Percentiles rank a stretch among this genome's conserved stretches.
These are phyloP conservation scores for Colletotrichum tropicale DNA, from an alignment of 2,329 filamentous ascomycete species.

Conservation along the genomic window DNA sequence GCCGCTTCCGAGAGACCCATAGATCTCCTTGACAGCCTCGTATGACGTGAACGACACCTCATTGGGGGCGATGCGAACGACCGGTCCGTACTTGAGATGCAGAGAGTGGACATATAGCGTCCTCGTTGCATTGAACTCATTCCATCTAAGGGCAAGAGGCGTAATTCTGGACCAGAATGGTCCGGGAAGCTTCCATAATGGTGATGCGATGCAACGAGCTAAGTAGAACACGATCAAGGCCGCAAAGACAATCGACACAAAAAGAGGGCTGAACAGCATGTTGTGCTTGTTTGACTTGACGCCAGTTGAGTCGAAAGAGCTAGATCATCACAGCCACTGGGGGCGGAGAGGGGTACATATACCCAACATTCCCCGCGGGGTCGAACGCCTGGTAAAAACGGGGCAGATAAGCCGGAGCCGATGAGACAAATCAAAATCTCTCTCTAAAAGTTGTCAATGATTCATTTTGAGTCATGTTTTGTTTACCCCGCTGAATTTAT, in stretches of 20 bases:
- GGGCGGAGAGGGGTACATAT: neutral
- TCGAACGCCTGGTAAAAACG: neutral
- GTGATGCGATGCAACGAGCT: slow-evolving; percentile 33
- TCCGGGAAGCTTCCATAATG: slow-evolving; percentile 50
- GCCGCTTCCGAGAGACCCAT: slow-evolving; percentile 64
- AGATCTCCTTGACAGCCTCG: slow-evolving; percentile 65
- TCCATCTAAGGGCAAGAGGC: slow-evolving; percentile 55
- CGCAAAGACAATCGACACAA: neutral
- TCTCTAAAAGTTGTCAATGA: neutral
- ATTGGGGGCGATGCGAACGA: slow-evolving; percentile 61
- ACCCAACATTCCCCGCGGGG: neutral
- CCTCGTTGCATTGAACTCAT: slow-evolving; percentile 59
- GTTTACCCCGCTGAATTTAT: neutral
- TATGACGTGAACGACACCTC: slow-evolving; percentile 65
- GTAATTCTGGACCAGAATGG: slow-evolving; percentile 53
- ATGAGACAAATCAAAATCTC: neutral
- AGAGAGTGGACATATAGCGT: slow-evolving; percentile 61
- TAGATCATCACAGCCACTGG: neutral
- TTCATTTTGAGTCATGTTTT: neutral
- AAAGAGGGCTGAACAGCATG: slow-evolving; percentile 23
- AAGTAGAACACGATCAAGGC: slow-evolving; percentile 6
- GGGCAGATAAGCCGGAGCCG: slow-evolving; percentile 1
- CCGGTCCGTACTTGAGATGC: slow-evolving; percentile 60
- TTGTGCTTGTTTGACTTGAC: neutral
- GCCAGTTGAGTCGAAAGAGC: neutral